Evolutionary conservation across 495 filamentous ascomycete species (phyloP), one percentile per base, ranked within the genome.

Genomic region (Corynascus novoguineensis): DNA sequence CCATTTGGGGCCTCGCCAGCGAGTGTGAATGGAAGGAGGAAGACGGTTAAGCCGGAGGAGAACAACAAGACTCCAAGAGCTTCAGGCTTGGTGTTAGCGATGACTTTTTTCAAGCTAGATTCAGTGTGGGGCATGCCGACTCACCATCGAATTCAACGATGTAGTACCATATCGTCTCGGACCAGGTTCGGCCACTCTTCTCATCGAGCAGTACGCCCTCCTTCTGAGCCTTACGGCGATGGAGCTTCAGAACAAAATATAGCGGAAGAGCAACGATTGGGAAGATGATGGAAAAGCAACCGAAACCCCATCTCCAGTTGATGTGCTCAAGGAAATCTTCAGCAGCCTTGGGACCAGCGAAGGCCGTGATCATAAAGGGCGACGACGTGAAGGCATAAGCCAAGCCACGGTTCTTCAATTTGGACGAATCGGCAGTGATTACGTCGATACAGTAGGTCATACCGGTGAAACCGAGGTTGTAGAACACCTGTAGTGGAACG

Each of bases 1-100:
- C 69, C 67, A n/a, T 75, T 64, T 2, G 69, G 66, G 7, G 75
- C 70, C 28, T 70, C 69, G 31, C 68, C 70, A 29, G 71, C 66
- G 34, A 87, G 66, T 40, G 71, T 81, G 64, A 86, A 81, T 0
- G 84, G 82, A 5, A 86, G 73, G 27, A 87, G 78, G 69, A 87
- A 75, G 15, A 86, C 71, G n/a, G 77, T 69, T 42, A 84, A 75
- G 22, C 77, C 81, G 4, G 73, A 75, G 57, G 73, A 72, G 28
- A 85, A 59, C 9, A 86, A 63, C 6, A 82, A 15, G 11, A 83
- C 70, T 42, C 84, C 84, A 22, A 81, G 49, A 44, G 38, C 52
- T 49, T 24, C 24, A n/a, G 10, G 5, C 15, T 15, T 15, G 14
- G 35, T n/a, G n/a, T 51, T 27, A 38, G 32, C 11, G 10, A 29